Evolutionary conservation across 106 monocot genomes (phyloP).

Genomic region (Dactylorhiza incarnata): DNA sequence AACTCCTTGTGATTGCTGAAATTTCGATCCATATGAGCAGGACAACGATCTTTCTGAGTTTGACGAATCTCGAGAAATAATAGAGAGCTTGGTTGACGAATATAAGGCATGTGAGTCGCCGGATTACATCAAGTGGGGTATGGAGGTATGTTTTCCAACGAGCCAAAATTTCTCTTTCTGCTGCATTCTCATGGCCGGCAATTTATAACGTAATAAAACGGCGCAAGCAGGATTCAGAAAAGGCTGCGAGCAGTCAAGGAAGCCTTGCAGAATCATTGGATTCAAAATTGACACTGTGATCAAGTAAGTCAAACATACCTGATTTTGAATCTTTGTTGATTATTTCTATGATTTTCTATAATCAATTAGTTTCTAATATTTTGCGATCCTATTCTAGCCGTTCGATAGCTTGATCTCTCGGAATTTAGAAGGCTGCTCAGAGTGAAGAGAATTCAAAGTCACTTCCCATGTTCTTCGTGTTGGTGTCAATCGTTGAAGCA

Average conservation of each 20-base stretch:
- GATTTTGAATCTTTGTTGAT: too few species aligned
- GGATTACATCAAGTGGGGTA: conserved; percentile 98
- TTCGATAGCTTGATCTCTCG: too few species aligned
- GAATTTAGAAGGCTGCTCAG: too few species aligned
- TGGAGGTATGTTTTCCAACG: conserved; percentile 58
- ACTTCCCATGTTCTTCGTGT: too few species aligned
- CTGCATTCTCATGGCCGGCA: too few species aligned
- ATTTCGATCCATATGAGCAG: conserved; percentile 26
- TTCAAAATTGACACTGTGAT: conserved; percentile 48
- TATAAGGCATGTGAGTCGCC: conserved; percentile 98
- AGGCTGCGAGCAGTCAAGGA: conserved; percentile 35
- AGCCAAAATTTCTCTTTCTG: background rate
- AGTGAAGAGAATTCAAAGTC: too few species aligned
- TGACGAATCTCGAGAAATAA: conserved; percentile 91
- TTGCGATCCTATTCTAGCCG: too few species aligned
- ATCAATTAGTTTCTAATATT: too few species aligned
- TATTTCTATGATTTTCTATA: too few species aligned
- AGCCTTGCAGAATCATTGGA: conserved; percentile 59
- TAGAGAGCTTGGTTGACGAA: conserved; percentile 90
- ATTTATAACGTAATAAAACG: background rate
- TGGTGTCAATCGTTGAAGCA: too few species aligned
- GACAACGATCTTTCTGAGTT: conserved; percentile 99
- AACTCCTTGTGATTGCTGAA: background rate
- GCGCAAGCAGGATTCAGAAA: conserved; percentile 43
- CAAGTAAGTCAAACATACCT: conserved; percentile 4